Conservation (phyloP, 169 alveolate genomes). For the Eimeria necatrix region DNA sequence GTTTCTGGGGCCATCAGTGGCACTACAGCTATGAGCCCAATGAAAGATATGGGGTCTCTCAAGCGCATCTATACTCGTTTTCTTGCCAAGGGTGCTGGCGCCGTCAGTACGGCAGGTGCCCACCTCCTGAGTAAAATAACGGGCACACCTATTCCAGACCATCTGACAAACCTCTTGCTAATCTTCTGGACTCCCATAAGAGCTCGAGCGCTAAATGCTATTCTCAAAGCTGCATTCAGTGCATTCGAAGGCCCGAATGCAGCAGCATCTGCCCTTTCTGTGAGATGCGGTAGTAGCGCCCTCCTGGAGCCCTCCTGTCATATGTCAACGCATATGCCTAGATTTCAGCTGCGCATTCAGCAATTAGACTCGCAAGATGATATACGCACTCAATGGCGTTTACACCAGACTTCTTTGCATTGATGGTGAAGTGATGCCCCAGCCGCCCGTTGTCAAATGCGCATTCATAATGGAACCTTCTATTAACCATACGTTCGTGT, state of each 20-base stretch:
- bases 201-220: constrained; percentile 11
- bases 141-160: constrained; percentile 47
- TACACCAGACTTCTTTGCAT: too few relatives aligned
- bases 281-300: too few relatives aligned
- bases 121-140: constrained; percentile 36
- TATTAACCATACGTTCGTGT: not conserved
- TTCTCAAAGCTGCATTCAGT: constrained; percentile 10
- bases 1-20: not conserved
- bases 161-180: constrained; percentile 24
- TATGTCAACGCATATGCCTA: too few relatives aligned
- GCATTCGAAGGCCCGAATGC: constrained; percentile 16
- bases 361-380: too few relatives aligned
- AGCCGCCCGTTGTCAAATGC: too few relatives aligned
- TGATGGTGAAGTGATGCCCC: too few relatives aligned
- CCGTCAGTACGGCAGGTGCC: constrained; percentile 53
- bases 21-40: constrained; percentile 23
- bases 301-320: too few relatives aligned
- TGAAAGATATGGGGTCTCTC: constrained; percentile 57
- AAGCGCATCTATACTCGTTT: constrained; percentile 31
- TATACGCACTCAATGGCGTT: too few relatives aligned
- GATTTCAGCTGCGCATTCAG: too few relatives aligned
- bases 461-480: too few relatives aligned
- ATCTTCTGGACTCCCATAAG: constrained; percentile 62
- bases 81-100: constrained; percentile 36
- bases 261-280: not conserved